Conservation (phyloP, 371 early-diverging fungal species). For the Mycotypha africana region DNA sequence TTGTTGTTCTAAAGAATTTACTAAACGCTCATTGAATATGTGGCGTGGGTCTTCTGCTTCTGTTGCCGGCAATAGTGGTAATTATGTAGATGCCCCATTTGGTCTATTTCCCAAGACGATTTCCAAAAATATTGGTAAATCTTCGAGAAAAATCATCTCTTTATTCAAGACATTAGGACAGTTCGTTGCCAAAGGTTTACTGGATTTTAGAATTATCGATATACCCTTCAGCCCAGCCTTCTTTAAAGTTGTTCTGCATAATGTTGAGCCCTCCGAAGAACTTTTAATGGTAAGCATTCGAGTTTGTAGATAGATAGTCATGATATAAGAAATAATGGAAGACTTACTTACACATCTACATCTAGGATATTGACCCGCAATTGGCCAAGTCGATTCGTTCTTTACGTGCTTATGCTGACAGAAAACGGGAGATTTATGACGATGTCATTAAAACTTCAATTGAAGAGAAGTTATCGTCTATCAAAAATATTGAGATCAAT, state of each 20-base stretch:
- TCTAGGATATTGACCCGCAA: conserved; percentile 63
- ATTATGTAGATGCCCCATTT: conserved; percentile 37
- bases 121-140: conserved; percentile 7
- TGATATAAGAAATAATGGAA: conserved; percentile 12
- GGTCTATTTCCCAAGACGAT: conserved; percentile 79
- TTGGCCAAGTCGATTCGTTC: conserved; percentile 64
- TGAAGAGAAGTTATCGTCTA: conserved; percentile 25
- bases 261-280: conserved; percentile 14
- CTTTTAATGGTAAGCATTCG: conserved; percentile 24
- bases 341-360: conserved; percentile 7
- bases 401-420: conserved; percentile 52
- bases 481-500: conserved; percentile 43
- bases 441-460: conserved; percentile 28
- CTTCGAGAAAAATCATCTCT: conserved; percentile 42
- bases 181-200: conserved; percentile 84
- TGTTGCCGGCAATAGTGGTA: conserved; percentile 44
- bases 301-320: too few species aligned
- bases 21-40: conserved; percentile 50
- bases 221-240: conserved; percentile 76
- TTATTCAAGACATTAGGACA: conserved; percentile 72
- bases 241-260: conserved; percentile 58
- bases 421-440: conserved; percentile 50
- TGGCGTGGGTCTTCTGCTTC: conserved; percentile 43
- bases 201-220: conserved; percentile 86
- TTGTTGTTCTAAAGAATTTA: conserved; percentile 69